These are phyloP conservation scores for Elaeagnus macrophylla DNA, from an alignment of 306 rosid genomes.

Conservation along the genomic window DNA sequence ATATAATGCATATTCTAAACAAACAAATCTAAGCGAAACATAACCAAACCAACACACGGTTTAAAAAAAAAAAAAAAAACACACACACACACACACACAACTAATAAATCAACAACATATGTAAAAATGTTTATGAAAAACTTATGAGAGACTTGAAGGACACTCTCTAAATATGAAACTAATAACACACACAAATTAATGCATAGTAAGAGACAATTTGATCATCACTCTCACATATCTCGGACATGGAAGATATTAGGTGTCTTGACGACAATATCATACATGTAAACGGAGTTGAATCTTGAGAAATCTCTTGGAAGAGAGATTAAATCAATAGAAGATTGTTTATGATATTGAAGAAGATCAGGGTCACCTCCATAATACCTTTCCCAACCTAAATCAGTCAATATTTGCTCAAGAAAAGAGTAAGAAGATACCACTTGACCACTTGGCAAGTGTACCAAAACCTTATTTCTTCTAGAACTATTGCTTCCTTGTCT, in stretches of 20 bases:
- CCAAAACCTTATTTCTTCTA: slow-evolving; percentile 42
- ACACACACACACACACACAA: no score
- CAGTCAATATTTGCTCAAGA: slow-evolving; percentile 53
- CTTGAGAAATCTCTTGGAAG: slow-evolving; percentile 70
- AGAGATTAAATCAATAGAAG: slow-evolving; percentile 81
- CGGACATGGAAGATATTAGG: slow-evolving; percentile 85
- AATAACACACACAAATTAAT: not conserved
- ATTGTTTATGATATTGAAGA: slow-evolving; percentile 75
- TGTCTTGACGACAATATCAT: slow-evolving; percentile 73
- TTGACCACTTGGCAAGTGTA: slow-evolving; percentile 59
- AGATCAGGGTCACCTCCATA: slow-evolving; percentile 73
- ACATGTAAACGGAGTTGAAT: slow-evolving; percentile 86
- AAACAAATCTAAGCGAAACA: no score
- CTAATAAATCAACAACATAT: no score
- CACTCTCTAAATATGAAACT: no score
- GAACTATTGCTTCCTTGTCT: slow-evolving; percentile 28
- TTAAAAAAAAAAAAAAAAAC: no score
- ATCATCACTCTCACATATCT: slow-evolving; percentile 30
- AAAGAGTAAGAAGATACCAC: slow-evolving; percentile 50
- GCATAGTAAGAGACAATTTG: not conserved
- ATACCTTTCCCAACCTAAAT: slow-evolving; percentile 95
- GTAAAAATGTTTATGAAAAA: no score
- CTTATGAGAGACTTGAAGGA: no score
- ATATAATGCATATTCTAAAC: no score
- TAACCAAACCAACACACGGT: no score